Base-by-base conservation (phyloP, 495 filamentous ascomycete genomes). In the Neurospora sp. region DNA sequence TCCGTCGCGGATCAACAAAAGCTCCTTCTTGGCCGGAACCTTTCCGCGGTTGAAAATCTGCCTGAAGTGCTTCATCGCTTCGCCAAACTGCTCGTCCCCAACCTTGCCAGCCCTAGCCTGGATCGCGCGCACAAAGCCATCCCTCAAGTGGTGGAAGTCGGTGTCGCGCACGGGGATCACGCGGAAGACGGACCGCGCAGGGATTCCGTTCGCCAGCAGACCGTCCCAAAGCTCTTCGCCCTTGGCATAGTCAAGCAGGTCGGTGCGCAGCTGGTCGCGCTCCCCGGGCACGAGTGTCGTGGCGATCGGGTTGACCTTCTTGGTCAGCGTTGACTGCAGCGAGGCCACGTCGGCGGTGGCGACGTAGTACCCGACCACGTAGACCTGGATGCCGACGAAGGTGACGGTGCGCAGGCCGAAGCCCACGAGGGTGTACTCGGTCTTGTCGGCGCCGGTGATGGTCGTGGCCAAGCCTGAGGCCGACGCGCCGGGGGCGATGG, bases 341-440 rank as follows among this genome's bases (percentile, higher is more conserved):
- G 85, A 83, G 5, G 85, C 85, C 72, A 98, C 89, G 77, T 97
- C 93, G 42, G 88, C 81, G 5, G 90, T 94, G 27, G 92, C 92
- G 37, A 97, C 86, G 82, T 99, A 99, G 75, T 96, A 84, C 8
- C 96, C 96, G 0, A 97, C 92, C 18, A 97, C 92, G 84, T 99
- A 99, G 72, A 99, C 96, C 79, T 97, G 90, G 37, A 99, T 92
- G n/a, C 88, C 83, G 54, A 99, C 80, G 79, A 98, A 97, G 44
- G 90, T 94, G 23, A 99, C 96, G 9, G 91, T 95, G 71, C 96
- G 89, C 70, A 95, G 88, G 10, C 96, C 96, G 46, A 97, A 84
- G 0, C 96, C 96, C 7, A 98, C 85, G 0, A 98, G 87, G 38
- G 93, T 92, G 80, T 97, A 98, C 75, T 96, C 93, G 38, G 84